Evolutionary conservation across 768 basidiomycete species (phyloP), one percentile per base, ranked within the genome.

Genomic region (Suillus subaureus): DNA sequence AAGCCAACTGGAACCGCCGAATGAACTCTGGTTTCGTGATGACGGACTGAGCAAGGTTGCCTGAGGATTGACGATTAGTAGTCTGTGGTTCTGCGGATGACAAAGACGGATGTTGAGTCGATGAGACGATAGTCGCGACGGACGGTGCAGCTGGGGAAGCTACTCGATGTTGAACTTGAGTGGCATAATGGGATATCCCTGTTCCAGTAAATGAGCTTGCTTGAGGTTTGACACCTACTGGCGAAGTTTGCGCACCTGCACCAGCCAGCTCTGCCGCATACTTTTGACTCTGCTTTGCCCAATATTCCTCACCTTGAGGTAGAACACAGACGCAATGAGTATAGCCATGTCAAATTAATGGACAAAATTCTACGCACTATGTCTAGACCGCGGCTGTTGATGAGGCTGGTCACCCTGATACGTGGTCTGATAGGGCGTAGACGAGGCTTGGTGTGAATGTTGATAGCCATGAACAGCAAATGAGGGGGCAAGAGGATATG

Each of bases 1-100:
- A 58, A 16, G 68, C 70, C 1, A 7, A 23, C 43, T 72, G 76
- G 39, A 76, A 78, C 33, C 47, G 49, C 23, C 64, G 66, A 33
- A 68, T 58, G 31, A 77, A 76, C 18, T 21, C 63, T 15, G 66
- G 71, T 58, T 67, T 67, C 56, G 68, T 66, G 13, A 21, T 18
- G 21, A 9, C 42, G 33, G 26, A 31, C 18, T 61, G 21, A 1
- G 57, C 5, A 39, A 21, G 15, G 39, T 26, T 26, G 23, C 57
- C 18, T 1, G 39, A 42, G 26, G 26, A 42, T 60, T 60, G 57
- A 60, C 11, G 39, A 28, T 28, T 43, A 40, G 23, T 28, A 12
- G 28, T 3, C 3, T 21, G 39, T 21, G 18, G 11, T 28, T 42
- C 40, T 8, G 26, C 28, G 16, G 57, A 60, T 40, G 39, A 21